Evolutionary conservation across 805 yeast species (phyloP).

Genomic region (Suhomyces sp.): DNA sequence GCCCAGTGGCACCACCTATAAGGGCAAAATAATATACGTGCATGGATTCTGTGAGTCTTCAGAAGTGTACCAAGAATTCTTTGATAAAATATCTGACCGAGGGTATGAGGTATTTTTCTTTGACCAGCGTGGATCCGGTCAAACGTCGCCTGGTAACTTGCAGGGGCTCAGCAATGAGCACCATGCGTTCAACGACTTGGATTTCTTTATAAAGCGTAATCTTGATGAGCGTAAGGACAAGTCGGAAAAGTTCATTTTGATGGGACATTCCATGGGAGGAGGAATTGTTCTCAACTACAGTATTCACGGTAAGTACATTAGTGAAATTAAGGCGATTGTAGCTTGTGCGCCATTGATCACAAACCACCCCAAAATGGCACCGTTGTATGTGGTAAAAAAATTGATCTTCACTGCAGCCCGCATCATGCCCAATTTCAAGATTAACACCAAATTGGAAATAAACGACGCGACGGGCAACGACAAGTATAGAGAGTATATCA

Average conservation of each 20-base stretch:
- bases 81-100: slow-evolving; percentile 47
- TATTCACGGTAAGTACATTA: slow-evolving; percentile 49
- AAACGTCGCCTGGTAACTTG: slow-evolving; percentile 51
- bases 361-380: slow-evolving; percentile 57
- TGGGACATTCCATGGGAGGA: slow-evolving; percentile 85
- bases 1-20: slow-evolving; percentile 30
- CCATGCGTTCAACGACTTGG: slow-evolving; percentile 57
- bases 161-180: slow-evolving; percentile 58
- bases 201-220: slow-evolving; percentile 50
- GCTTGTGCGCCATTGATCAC: slow-evolving; percentile 59
- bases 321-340: slow-evolving; percentile 45
- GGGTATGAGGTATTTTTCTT: slow-evolving; percentile 69
- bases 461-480: slow-evolving; percentile 54
- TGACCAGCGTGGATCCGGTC: slow-evolving; percentile 77
- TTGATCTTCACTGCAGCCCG: slow-evolving; percentile 38
- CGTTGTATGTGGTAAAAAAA: slow-evolving; percentile 43
- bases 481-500: slow-evolving; percentile 45
- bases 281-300: slow-evolving; percentile 66
- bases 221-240: slow-evolving; percentile 30
- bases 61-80: slow-evolving; percentile 45
- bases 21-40: slow-evolving; percentile 57
- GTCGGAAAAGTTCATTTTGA: slow-evolving; percentile 44
- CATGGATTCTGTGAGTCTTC: slow-evolving; percentile 74
- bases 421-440: slow-evolving; percentile 46
- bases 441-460: slow-evolving; percentile 55